phyloP scores from a whole-genome alignment of 2,329 filamentous ascomycete genomes.

The Aureobasidium sp. region DNA sequence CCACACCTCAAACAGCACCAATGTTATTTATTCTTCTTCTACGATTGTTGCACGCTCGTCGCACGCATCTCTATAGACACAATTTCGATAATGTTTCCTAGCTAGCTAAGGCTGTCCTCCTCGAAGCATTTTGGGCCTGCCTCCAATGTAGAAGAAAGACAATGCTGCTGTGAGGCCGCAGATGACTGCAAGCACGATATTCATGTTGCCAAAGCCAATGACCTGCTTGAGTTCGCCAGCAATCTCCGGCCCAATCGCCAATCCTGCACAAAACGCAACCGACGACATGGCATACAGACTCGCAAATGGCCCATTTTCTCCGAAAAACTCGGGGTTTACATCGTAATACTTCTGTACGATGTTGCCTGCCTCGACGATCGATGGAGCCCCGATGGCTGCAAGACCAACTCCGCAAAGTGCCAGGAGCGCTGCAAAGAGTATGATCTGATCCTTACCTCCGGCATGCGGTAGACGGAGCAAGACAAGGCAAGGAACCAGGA shows the following conservation, averaged over 20 bases:
- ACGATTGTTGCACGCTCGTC: too few relatives aligned
- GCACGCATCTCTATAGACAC: background rate
- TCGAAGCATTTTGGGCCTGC: conserved; percentile 21
- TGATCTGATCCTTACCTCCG: conserved; percentile 32
- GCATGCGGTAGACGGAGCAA: conserved; percentile 35
- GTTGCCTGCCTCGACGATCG: conserved; percentile 48
- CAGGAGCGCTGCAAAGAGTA: conserved; percentile 39
- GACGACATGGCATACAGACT: conserved; percentile 53
- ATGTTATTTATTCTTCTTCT: background rate
- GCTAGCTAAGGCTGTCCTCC: too few relatives aligned
- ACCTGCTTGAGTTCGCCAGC: conserved; percentile 43
- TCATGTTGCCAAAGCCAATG: conserved; percentile 52
- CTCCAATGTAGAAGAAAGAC: conserved; percentile 39
- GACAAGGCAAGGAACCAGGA: conserved; percentile 33
- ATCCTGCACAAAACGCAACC: conserved; percentile 52
- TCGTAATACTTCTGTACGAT: conserved; percentile 48
- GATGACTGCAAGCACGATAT: conserved; percentile 39
- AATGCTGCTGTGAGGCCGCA: conserved; percentile 36
- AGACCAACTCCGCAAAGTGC: conserved; percentile 43
- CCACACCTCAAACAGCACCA: background rate
- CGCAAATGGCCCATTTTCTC: conserved; percentile 46
- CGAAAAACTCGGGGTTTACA: conserved; percentile 48
- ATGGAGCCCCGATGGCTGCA: conserved; percentile 44
- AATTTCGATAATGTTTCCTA: background rate
- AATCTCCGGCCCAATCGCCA: conserved; percentile 51